These are phyloP conservation scores for Carex pumila DNA, from an alignment of 176 grass and related monocot species.

Conservation along the genomic window DNA sequence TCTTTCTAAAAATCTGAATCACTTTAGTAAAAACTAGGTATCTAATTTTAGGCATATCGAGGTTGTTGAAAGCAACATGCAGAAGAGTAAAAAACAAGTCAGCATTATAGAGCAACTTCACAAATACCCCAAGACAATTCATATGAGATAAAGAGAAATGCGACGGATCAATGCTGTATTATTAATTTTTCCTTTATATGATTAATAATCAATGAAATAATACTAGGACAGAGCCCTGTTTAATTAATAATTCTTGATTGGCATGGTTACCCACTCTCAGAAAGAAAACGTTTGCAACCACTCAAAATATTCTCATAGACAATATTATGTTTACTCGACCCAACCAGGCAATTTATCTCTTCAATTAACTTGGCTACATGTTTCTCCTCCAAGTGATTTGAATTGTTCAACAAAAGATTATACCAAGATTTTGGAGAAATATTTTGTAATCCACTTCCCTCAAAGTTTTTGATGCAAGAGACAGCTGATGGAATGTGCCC, in stretches of 20 bases:
- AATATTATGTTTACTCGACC: conserved; percentile 20
- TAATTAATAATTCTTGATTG: background rate
- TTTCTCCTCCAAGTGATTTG: conserved; percentile 35
- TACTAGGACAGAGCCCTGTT: background rate
- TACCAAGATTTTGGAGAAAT: conserved; percentile 58
- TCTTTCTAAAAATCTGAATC: background rate
- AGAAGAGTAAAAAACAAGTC: background rate
- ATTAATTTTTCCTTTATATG: background rate
- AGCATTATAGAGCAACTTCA: background rate
- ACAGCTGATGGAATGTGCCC: conserved; percentile 37
- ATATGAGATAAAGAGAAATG: background rate
- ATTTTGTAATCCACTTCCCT: conserved; percentile 46
- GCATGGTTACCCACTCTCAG: conserved; percentile 9
- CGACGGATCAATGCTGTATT: background rate
- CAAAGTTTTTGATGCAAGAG: conserved; percentile 43
- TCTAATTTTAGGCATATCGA: background rate
- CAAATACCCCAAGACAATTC: background rate
- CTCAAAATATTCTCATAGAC: conserved; percentile 53
- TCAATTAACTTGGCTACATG: conserved; percentile 31
- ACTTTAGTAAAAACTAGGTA: background rate
- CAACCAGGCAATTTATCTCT: conserved; percentile 36
- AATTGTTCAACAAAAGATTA: conserved; percentile 47
- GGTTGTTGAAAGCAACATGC: background rate
- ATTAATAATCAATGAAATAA: background rate
- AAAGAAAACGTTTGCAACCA: conserved; percentile 54